These are phyloP conservation scores for Leishmania mexicana DNA, from an alignment of 208 protist species.

Conservation along the genomic window DNA sequence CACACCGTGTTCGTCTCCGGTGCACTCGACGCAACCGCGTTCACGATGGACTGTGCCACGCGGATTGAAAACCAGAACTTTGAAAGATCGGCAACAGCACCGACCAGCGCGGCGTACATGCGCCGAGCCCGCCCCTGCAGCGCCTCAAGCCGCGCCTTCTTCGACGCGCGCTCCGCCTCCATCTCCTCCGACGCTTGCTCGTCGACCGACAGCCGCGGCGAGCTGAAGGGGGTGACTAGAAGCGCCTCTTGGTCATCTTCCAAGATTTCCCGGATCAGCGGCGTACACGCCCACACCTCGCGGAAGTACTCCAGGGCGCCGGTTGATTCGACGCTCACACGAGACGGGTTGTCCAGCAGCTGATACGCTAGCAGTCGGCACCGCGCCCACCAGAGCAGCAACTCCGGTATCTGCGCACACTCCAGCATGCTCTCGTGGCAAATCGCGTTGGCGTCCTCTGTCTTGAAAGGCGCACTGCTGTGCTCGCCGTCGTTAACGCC, in stretches of 20 bases:
- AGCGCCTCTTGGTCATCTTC: conserved; percentile 33
- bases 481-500: conserved; percentile 3
- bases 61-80: conserved; percentile 43
- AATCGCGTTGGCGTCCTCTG: conserved; percentile 28
- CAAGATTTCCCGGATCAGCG: conserved; percentile 42
- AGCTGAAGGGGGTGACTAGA: conserved; percentile 14
- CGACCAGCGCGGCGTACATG: conserved; percentile 58
- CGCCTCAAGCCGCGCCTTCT: background rate
- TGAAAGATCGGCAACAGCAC: conserved; percentile 72
- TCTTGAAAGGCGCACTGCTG: conserved; percentile 13
- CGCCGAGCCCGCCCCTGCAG: conserved; percentile 22
- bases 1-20: conserved; percentile 40
- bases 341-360: conserved; percentile 35
- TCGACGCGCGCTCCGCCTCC: background rate
- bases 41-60: conserved; percentile 26
- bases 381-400: conserved; percentile 82
- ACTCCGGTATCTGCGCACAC: conserved; percentile 27
- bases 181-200: background rate
- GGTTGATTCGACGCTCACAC: conserved; percentile 48
- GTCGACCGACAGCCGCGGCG: background rate
- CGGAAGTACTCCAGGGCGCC: conserved; percentile 57
- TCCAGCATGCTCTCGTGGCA: conserved; percentile 64
- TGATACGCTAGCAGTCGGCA: conserved; percentile 69
- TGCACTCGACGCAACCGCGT: conserved; percentile 28
- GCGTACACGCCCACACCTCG: conserved; percentile 55